Evolutionary conservation across 75 land plant species (phyloP).

Genomic region (Isoetes taiwanensis): DNA sequence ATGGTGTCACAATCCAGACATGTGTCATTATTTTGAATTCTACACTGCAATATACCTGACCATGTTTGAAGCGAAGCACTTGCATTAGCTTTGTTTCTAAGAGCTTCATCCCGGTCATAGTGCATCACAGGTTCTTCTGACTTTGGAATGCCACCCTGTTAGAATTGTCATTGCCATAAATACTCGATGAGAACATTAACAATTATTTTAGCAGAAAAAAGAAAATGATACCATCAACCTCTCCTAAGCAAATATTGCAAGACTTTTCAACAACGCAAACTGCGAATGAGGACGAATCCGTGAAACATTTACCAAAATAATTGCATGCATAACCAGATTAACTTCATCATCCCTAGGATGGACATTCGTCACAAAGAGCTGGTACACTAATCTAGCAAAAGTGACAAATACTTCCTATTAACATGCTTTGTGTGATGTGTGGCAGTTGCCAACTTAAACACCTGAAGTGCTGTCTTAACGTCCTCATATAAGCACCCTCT

Average conservation of each 20-base stretch:
- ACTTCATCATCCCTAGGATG: constrained; percentile 86
- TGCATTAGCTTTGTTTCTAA: constrained; percentile 87
- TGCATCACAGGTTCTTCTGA: constrained; percentile 51
- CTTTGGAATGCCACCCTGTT: constrained; percentile 87
- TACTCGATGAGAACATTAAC: too few species aligned
- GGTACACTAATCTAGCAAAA: constrained; percentile 70
- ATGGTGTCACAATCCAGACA: neutral
- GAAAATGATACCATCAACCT: too few species aligned
- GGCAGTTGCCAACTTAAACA: constrained; percentile 4
- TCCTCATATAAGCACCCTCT: constrained; percentile 89
- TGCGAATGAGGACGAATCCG: constrained; percentile 83
- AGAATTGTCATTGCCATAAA: too few species aligned
- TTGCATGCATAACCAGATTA: constrained; percentile 92
- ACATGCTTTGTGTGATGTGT: neutral
- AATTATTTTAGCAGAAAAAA: too few species aligned
- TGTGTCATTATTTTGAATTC: neutral
- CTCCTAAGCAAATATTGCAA: constrained; percentile 77
- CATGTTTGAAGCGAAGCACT: constrained; percentile 92
- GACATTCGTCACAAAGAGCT: constrained; percentile 72
- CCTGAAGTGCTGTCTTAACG: constrained; percentile 96
- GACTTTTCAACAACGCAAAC: constrained; percentile 82
- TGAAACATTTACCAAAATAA: constrained; percentile 83
- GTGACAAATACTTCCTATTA: neutral
- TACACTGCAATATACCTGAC: constrained; percentile 42
- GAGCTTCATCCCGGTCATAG: constrained; percentile 81